Base-by-base conservation (phyloP, 2,329 filamentous ascomycete genomes). In the Fusarium penzigii region DNA sequence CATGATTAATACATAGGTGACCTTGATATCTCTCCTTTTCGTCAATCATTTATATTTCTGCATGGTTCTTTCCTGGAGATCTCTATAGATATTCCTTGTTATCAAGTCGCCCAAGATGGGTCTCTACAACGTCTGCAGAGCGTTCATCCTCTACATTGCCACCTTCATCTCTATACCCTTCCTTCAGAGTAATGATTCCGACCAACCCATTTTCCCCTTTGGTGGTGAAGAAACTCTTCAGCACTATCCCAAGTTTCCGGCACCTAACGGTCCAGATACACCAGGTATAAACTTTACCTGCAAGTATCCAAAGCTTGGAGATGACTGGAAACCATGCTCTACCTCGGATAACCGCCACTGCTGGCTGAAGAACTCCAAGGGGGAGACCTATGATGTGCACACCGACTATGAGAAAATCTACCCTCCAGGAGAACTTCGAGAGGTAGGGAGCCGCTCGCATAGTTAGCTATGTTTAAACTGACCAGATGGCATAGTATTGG, bases 71-170 rank as follows among this genome's bases (percentile, higher is more conserved):
- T 32, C 42, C 16, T 13, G 34, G 13, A 14, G 13, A 13, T 42
- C 13, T 42, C 29, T 36, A 17, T 9, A 34, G 39, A 48, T n/a
- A 48, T 11, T 10, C 9, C 17, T 17, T 25, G 39, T 8, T 25
- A 17, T 29, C 29, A 48, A 34, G 42, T 39, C 6, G 29, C 13
- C 46, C 39, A 48, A 48, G 9, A 48, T 42, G 46, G 46, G 46
- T 16, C 29, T 48, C 25, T 48, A 48, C 39, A 40, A 42, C 16
- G 46, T 40, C 6, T 48, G 46, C 16, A 48, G 39, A 42, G 39
- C 46, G 16, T 42, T 48, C 46, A 36, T 48, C n/a, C 46, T 48
- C 29, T 48, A 40, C 39, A n/a, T 48, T 42, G 29, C 46, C n/a
- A 48, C 46, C 11, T 48, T 48, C 46, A 16, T 48, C n/a, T 42